Base-by-base conservation (phyloP, 495 filamentous ascomycete species). In the Trichoderma gamsii region DNA sequence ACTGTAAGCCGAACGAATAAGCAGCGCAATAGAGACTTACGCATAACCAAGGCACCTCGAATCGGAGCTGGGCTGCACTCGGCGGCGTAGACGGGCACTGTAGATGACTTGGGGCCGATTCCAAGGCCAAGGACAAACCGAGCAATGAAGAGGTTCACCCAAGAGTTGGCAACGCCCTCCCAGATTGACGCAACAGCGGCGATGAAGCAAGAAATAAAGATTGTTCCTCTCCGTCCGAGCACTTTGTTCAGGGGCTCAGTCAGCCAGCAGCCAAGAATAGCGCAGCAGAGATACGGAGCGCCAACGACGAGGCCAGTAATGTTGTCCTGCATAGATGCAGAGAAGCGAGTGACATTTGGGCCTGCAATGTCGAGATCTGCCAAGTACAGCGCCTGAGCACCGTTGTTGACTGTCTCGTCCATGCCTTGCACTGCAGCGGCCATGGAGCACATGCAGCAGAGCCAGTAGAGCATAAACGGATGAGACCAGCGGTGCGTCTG, bases 401-500 rank as follows among this genome's bases (percentile, higher is more conserved):
- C 91, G 70, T 92, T 93, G 72, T 91, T 89, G 69, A 90, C 90
- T 0, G 90, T 92, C 74, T 94, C 89, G 70, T 92, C 88, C 88
- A 86, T 86, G 7, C 85, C 85, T 72, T 89, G 86, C 5, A 85
- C 83, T 43, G 82, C 84, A 9, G 86, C 85, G 61, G 79, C 80
- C 6, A 81, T 72, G n/a, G 74, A 78, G 71, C 74, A 79, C 66
- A 73, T 76, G 71, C 89, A 87, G 51, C 92, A 83, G 8, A 90
- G 79, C 72, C 90, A 92, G 74, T 92, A 87, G 5, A 86, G 79
- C 77, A 79, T 80, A 70, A 73, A 80, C 0, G 91, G 90, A 71
- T 93, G 90, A 3, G 83, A 84, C 91, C 91, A 93, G 68, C 86
- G 87, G 75, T 91, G 81, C 0, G 81, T 84, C 66, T 85, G 81